Evolutionary conservation across 2,329 filamentous ascomycete species (phyloP), one percentile per base, ranked within the genome.

Genomic region (Neocatenulostroma microsporum): DNA sequence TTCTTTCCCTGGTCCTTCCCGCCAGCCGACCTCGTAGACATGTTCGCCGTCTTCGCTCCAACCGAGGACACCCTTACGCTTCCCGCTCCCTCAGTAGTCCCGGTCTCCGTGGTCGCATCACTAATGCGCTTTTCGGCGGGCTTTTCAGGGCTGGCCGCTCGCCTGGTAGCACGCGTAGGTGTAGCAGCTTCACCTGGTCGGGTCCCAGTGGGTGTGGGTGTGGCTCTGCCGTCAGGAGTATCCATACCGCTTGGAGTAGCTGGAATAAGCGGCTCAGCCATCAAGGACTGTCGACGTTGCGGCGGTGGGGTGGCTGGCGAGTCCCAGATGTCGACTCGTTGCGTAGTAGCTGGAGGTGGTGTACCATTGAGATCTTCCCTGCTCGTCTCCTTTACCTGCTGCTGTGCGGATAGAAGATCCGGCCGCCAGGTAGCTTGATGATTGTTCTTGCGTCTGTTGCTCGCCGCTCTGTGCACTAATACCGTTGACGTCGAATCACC

Each of bases 381-480:
- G 7, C 18, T 30, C 5, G 41, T 41, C 30, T 44, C 41, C 14
- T 20, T 34, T 4, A 44, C n/a, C 8, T 18, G 20, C 20, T 41
- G 42, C 19, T 44, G 39, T 13, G 42, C 30, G 12, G 31, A 21
- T 3, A 51, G 32, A 14, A 53, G 34, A 24, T 56, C 52, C 2
- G 53, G 50, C 14, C 52, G 48, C 47, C 51, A 54, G 10, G 43
- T 42, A 20, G 47, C 42, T 18, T 45, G 42, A 26, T 51, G 38
- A 21, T 49, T 51, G 30, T 55, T 50, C 39, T 47, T 50, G 13
- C 50, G 42, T 3, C 53, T 43, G 30, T 57, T 56, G 41, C 51
- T 54, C 7, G 54, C 50, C 8, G 54, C 55, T n/a, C 54, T 51
- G 37, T 58, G 54, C 9, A 58, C 53, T 18, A 58, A 43, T 4